phyloP scores from a whole-genome alignment of 1,139 yeast genomes.

The Hansenula sp. region DNA sequence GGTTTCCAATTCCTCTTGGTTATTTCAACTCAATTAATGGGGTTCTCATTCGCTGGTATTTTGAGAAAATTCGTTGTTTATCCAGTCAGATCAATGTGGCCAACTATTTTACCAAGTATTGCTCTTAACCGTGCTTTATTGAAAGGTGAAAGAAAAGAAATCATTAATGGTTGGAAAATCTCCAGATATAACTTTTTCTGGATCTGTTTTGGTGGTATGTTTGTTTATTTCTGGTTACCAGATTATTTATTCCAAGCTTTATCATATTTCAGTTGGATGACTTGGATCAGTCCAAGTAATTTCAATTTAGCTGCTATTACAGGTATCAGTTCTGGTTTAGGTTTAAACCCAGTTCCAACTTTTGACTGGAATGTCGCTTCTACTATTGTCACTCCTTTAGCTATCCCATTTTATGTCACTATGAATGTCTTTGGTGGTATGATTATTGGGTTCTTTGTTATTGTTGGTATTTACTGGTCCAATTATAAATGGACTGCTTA shows the following conservation, averaged over 20 bases:
- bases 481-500: slow-evolving; percentile 48
- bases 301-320: slow-evolving; percentile 49
- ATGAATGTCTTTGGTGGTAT: slow-evolving; percentile 46
- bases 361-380: slow-evolving; percentile 49
- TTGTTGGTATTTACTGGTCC: slow-evolving; percentile 43
- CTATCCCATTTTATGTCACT: slow-evolving; percentile 60
- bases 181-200: slow-evolving; percentile 44
- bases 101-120: slow-evolving; percentile 47
- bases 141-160: slow-evolving; percentile 36
- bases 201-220: slow-evolving; percentile 31
- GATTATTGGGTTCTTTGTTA: slow-evolving; percentile 36
- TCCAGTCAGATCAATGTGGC: slow-evolving; percentile 55
- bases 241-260: slow-evolving; percentile 45
- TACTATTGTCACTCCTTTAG: slow-evolving; percentile 61
- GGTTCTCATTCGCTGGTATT: slow-evolving; percentile 62
- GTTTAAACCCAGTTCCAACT: slow-evolving; percentile 46
- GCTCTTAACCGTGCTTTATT: slow-evolving; percentile 53
- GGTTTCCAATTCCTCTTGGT: slow-evolving; percentile 45
- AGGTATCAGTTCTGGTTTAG: slow-evolving; percentile 47
- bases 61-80: slow-evolving; percentile 53
- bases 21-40: slow-evolving; percentile 52
- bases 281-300: slow-evolving; percentile 58
- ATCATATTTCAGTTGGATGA: slow-evolving; percentile 57
- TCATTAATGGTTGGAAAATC: slow-evolving; percentile 48
- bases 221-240: slow-evolving; percentile 56